A percentile compares a stretch with the other conserved stretches of the same genome.
phyloP scores from a whole-genome alignment of 345 rosid species.

The Salix udensis region DNA sequence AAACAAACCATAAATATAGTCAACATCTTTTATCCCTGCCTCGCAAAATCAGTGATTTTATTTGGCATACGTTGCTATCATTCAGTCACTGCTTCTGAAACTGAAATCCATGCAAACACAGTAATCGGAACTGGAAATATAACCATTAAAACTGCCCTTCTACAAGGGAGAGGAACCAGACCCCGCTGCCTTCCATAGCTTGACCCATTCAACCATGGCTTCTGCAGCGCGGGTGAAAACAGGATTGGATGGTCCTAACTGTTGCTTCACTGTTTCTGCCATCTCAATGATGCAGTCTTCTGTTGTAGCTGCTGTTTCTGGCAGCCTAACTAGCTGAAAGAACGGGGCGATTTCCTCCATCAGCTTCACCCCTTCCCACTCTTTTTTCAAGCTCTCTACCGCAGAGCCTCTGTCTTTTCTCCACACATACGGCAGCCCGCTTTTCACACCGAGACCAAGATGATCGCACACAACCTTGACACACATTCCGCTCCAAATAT shows the following conservation, averaged over 20 bases:
- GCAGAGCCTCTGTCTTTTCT: constrained; percentile 83
- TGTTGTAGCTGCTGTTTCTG: constrained; percentile 46
- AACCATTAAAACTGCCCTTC: neutral
- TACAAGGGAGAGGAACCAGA: constrained; percentile 26
- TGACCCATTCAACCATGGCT: constrained; percentile 70
- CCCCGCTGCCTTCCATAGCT: constrained; percentile 62
- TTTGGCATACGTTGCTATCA: no score
- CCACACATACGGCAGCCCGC: constrained; percentile 84
- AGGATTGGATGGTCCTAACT: constrained; percentile 53
- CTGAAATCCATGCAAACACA: no score
- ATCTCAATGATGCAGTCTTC: constrained; percentile 72
- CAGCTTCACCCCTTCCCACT: constrained; percentile 94
- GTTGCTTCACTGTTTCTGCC: constrained; percentile 59
- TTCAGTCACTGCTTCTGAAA: no score
- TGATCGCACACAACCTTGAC: constrained; percentile 75
- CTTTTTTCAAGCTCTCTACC: constrained; percentile 76
- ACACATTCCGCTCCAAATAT: constrained; percentile 94
- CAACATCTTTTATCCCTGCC: no score
- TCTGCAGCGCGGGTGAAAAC: constrained; percentile 60
- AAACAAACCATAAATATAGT: no score
- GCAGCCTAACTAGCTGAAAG: constrained; percentile 64
- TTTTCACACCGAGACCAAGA: constrained; percentile 80
- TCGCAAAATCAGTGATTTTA: no score
- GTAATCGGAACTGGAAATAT: neutral
- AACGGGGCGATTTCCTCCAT: constrained; percentile 88